Evolutionary conservation across 208 protist species (phyloP), one percentile per base, ranked within the genome.

Genomic region (Acanthamoeba healyi): DNA sequence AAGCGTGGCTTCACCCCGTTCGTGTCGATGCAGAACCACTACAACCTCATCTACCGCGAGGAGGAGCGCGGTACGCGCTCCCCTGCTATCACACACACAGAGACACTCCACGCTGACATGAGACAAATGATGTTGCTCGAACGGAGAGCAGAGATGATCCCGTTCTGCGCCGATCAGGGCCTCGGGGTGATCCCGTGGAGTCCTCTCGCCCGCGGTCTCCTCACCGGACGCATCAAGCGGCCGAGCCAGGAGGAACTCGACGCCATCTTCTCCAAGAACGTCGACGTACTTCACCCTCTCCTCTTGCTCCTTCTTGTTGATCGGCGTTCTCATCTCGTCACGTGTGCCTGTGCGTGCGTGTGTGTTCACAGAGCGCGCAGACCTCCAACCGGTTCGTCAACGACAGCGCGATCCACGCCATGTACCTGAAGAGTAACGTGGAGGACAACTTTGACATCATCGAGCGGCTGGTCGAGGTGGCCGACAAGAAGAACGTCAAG

Each of bases 21-120:
- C 58, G 58, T 92, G 12, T 92, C 86, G 17, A 92, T 92, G 86
- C 86, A 92, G 58, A 72, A 92, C 58, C 86, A 92, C 51, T 92
- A 92, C 65, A 92, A 92, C 56, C 86, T 92, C 65, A 54, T 92
- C 36, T 92, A 92, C 22, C 44, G 86, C 29, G 86, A 92, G 26
- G 86, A 92, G 58, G 86, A 92, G 40, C 86, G 86, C 7, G 86
- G 65, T 82, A 51, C 36, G 15, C 5, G 15, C 54, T 51, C 15
- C 9, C 12, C 36, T 44, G 70, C n/a, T 79, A 10, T 29, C 26
- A 17, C 12, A 29, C 36, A 22, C 26, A 29, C 17, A 29, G 36
- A 79, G 32, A 29, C 15, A 79, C 26, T 12, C 14, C 12, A 79
- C n/a, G n/a, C n/a, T n/a, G n/a, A n/a, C n/a, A n/a, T n/a, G n/a